Evolutionary conservation across 352 stramenopile genomes (phyloP).

Genomic region (Pythium phragmitis): DNA sequence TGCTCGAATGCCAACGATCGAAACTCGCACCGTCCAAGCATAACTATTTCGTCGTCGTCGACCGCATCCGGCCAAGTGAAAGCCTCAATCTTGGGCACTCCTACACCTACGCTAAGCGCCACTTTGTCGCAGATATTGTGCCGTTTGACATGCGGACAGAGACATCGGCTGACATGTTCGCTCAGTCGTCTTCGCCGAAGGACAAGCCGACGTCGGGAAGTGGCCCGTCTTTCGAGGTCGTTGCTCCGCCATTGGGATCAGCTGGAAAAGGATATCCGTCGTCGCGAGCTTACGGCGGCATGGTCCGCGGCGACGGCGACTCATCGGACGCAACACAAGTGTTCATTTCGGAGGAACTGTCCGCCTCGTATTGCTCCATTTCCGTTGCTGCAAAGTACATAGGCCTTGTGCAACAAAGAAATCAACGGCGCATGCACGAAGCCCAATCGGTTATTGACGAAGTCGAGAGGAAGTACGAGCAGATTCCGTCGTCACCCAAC

Average conservation of each 20-base stretch:
- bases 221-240: slow-evolving; percentile 19
- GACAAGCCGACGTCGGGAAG: slow-evolving; percentile 20
- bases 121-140: slow-evolving; percentile 78
- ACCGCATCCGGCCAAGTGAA: slow-evolving; percentile 65
- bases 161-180: slow-evolving; percentile 27
- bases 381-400: slow-evolving; percentile 81
- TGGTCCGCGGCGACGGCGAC: slow-evolving; percentile 55
- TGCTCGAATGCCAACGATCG: slow-evolving; percentile 60
- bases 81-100: slow-evolving; percentile 68
- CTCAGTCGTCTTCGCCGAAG: background rate
- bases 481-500: slow-evolving; percentile 34
- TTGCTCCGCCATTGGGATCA: slow-evolving; percentile 6
- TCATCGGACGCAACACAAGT: slow-evolving; percentile 61
- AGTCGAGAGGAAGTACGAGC: slow-evolving; percentile 57
- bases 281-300: slow-evolving; percentile 53
- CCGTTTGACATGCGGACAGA: slow-evolving; percentile 48
- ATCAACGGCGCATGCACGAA: slow-evolving; percentile 61
- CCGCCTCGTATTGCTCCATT: slow-evolving; percentile 76
- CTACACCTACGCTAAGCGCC: slow-evolving; percentile 78
- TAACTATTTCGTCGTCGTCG: slow-evolving; percentile 71
- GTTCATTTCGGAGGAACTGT: slow-evolving; percentile 82
- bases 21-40: slow-evolving; percentile 42
- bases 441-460: slow-evolving; percentile 47
- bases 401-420: slow-evolving; percentile 67
- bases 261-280: slow-evolving; percentile 1